These are phyloP conservation scores for Suhomyces prunicola DNA, from an alignment of 805 yeast genomes.

Conservation along the genomic window DNA sequence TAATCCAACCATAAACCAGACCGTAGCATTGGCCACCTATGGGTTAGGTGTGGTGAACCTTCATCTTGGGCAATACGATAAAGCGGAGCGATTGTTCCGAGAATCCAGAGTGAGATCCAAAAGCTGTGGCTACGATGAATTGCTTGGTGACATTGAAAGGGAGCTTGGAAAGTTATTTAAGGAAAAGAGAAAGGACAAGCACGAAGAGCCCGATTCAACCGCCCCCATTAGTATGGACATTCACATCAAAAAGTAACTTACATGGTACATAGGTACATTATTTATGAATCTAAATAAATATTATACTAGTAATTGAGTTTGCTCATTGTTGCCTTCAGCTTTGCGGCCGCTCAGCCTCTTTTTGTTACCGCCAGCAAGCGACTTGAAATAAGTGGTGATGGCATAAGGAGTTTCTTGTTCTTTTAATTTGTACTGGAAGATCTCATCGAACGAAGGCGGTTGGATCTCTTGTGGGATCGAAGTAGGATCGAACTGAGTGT, in stretches of 20 bases:
- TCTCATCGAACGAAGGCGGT: conserved; percentile 31
- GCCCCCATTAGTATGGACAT: conserved; percentile 26
- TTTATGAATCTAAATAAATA: neutral
- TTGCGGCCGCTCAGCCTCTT: neutral
- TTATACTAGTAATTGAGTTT: neutral
- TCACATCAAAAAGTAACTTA: conserved; percentile 13
- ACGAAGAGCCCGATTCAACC: conserved; percentile 4
- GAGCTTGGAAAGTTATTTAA: conserved; percentile 57
- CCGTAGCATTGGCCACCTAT: conserved; percentile 76
- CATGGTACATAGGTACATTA: neutral
- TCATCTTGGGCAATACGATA: conserved; percentile 53
- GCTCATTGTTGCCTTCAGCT: conserved; percentile 1
- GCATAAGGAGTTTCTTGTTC: conserved; percentile 13
- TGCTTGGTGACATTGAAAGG: conserved; percentile 60
- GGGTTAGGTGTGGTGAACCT: conserved; percentile 78
- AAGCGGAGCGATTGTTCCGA: conserved; percentile 59
- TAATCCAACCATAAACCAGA: conserved; percentile 47
- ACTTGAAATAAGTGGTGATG: neutral
- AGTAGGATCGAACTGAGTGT: conserved; percentile 1
- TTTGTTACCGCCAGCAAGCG: neutral
- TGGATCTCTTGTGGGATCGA: conserved; percentile 29
- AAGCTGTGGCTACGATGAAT: conserved; percentile 60
- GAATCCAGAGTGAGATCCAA: conserved; percentile 71
- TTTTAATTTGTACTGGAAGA: conserved; percentile 21
- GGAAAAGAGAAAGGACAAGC: conserved; percentile 22